Base-by-base conservation (phyloP, 768 basidiomycete genomes). In the Suillus variegatus region DNA sequence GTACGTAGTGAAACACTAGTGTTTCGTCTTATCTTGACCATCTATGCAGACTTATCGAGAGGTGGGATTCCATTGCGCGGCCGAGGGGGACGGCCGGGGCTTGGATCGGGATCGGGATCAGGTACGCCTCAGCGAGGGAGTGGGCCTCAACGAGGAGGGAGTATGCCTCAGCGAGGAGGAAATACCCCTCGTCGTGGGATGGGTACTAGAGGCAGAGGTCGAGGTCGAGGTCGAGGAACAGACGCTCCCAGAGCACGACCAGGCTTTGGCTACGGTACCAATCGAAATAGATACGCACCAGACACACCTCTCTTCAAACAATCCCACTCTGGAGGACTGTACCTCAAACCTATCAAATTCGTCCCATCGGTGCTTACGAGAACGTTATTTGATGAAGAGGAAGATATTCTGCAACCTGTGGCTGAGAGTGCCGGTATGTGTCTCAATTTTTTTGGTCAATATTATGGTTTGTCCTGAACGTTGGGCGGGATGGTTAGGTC, bases 321-420 rank as follows among this genome's bases (percentile, higher is more conserved):
- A 51, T 77, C 91, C 9, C 81, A 84, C 65, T 76, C 82, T 32
- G 84, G 86, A 46, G 78, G 92, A 35, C 91, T 90, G 2, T 78
- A 87, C 0, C 79, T 93, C 20, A 79, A 80, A n/a, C 92, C 92
- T 0, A 78, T 94, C 68, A 76, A 77, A 14, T 94, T 94, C 68
- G 90, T 94, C 14, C 86, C 80, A 20, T 86, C 89, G 0, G 79
- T 82, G 13, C 61, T 82, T 51, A 85, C 84, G 2, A 77, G 84
- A 62, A 74, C 83, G 71, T 63, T 82, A 80, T 77, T 94, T 85
- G 67, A 75, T 43, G 60, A 81, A 12, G 82, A 89, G 54, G 88
- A 91, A 49, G 90, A 91, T 9, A 75, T 92, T 16, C 73, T 91
- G 38, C 76, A 87, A 67, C 77, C 90, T 1, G 72, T 81, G 1